A percentile compares a stretch with the other conserved stretches of the same genome.
Evolutionary conservation across 805 yeast species (phyloP).

Genomic region (Lachancea dasiensis): DNA sequence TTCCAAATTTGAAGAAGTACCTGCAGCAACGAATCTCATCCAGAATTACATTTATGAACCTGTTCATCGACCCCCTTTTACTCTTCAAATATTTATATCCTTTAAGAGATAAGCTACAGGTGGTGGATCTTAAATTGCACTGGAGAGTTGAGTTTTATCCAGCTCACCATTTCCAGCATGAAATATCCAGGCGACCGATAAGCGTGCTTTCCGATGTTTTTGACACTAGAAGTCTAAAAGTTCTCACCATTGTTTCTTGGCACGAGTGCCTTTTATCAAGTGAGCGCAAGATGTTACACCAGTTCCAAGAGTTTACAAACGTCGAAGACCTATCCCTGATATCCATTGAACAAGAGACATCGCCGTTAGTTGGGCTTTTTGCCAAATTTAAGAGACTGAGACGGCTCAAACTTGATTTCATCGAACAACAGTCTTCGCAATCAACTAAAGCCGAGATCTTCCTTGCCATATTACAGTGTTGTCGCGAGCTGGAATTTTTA

Average conservation of each 20-base stretch:
- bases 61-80: slow-evolving; percentile 37
- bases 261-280: slow-evolving; percentile 33
- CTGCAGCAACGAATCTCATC: slow-evolving; percentile 27
- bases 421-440: slow-evolving; percentile 32
- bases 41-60: slow-evolving; percentile 30
- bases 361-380: slow-evolving; percentile 31
- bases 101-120: slow-evolving; percentile 28
- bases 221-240: slow-evolving; percentile 32
- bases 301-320: slow-evolving; percentile 34
- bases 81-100: slow-evolving; percentile 35
- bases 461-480: slow-evolving; percentile 30
- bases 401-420: slow-evolving; percentile 38
- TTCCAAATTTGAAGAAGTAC: slow-evolving; percentile 28
- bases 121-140: slow-evolving; percentile 36
- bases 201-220: slow-evolving; percentile 33
- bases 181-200: slow-evolving; percentile 16
- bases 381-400: slow-evolving; percentile 28
- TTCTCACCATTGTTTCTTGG: slow-evolving; percentile 40
- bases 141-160: slow-evolving; percentile 38
- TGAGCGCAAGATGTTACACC: slow-evolving; percentile 33
- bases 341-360: slow-evolving; percentile 34
- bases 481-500: slow-evolving; percentile 33
- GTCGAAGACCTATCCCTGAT: slow-evolving; percentile 38
- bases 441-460: slow-evolving; percentile 32
- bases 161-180: slow-evolving; percentile 21